A percentile compares a stretch with the other conserved stretches of the same genome.
Conservation (phyloP, 1,139 yeast genomes). For the Geotrichum carabidarum region DNA sequence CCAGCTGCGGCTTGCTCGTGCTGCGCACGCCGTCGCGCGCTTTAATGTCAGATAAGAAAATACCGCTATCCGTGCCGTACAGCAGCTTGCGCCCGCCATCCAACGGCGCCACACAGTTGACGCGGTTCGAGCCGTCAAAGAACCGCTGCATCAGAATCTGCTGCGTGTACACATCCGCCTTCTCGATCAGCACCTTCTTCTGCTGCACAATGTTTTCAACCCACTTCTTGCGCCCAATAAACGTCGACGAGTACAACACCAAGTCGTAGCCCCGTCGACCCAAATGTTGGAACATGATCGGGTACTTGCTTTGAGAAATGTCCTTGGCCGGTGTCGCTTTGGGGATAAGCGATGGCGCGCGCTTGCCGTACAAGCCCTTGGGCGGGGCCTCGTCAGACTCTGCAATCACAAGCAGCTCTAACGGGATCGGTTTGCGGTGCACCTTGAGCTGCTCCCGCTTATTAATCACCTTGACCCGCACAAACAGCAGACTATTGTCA, state of each 20-base stretch:
- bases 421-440: conserved; percentile 82
- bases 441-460: conserved; percentile 90
- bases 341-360: conserved; percentile 44
- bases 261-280: conserved; percentile 65
- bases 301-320: conserved; percentile 40
- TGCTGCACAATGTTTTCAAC: conserved; percentile 75
- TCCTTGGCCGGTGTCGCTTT: conserved; percentile 26
- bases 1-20: conserved; percentile 71
- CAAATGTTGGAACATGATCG: conserved; percentile 48
- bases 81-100: conserved; percentile 90
- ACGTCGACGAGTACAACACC: conserved; percentile 60
- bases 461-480: conserved; percentile 79
- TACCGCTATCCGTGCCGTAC: conserved; percentile 89
- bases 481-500: conserved; percentile 83
- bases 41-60: conserved; percentile 60
- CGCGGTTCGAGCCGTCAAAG: conserved; percentile 67
- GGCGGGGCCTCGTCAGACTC: conserved; percentile 75
- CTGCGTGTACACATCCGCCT: conserved; percentile 74
- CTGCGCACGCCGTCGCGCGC: conserved; percentile 43
- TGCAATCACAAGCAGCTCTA: conserved; percentile 72
- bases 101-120: conserved; percentile 89
- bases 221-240: conserved; percentile 72
- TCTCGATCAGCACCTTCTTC: conserved; percentile 64
- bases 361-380: conserved; percentile 40
- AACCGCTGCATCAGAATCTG: conserved; percentile 61